Base-by-base conservation (phyloP, 768 basidiomycete species). In the Psilocybe cubensis region DNA sequence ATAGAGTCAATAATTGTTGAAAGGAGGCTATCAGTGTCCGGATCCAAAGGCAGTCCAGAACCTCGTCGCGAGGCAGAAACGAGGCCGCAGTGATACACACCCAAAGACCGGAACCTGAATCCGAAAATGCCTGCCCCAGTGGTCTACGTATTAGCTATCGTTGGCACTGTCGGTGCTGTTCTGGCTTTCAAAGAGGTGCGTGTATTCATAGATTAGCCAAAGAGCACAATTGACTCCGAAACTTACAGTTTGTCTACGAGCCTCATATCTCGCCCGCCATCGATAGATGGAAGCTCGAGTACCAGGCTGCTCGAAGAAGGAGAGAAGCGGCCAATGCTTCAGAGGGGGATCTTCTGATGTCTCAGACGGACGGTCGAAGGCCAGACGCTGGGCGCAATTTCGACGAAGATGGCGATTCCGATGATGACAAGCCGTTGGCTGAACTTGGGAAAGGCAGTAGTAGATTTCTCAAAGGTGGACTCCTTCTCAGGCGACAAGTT, bases 171-270 rank as follows among this genome's bases (percentile, higher is more conserved):
- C 21, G 85, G 81, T 29, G 83, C 78, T 18, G 75, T 67, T 1
- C n/a, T 80, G 38, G 83, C 78, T 0, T 85, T 88, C 71, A 82
- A 85, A 62, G 80, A 87, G 78, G 86, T 86, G 52, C 40, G 61
- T 57, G 14, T 20, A 18, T 11, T 27, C 14, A 43, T 48, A 11
- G 14, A 14, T 14, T 47, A 28, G 38, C n/a, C n/a, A n/a, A 33
- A 40, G 35, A 12, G 35, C 27, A 23, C 28, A 52, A 45, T 23
- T 24, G 40, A 44, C 29, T 20, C 59, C 44, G 60, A 63, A 44
- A 58, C n/a, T n/a, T n/a, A 7, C 51, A 90, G 88, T 84, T 85
- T 54, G 81, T 90, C 25, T 89, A 87, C 56, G 86, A 87, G 59
- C 87, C 87, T 9, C 86, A 88, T 57, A 79, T 89, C 56, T 86